Base-by-base conservation (phyloP, 1,284 basidiomycete species). In the Papiliotrema nemorosa region DNA sequence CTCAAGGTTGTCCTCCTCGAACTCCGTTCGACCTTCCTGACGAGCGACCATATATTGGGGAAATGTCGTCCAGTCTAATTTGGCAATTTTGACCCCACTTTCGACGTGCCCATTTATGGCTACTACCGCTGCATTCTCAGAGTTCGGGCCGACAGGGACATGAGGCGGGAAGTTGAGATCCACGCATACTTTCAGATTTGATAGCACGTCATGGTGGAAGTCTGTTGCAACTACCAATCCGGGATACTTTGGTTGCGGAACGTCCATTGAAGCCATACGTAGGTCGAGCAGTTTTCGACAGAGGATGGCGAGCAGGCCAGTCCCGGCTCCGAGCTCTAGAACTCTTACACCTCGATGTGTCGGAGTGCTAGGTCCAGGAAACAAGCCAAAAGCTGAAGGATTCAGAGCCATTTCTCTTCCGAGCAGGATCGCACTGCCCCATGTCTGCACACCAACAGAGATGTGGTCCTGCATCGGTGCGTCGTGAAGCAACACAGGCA, bases 301-400 rank as follows among this genome's bases (percentile, higher is more conserved):
- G n/a, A 90, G 70, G 51, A 85, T 84, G n/a, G 66, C 66, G 13
- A 90, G 83, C 7, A 93, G 77, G 0, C 90, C 90, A 0, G 91
- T 94, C 0, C 90, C 90, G 0, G 90, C 86, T 4, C 90, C 90
- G 0, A 94, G 79, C 70, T 93, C 90, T 13, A 94, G 78, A 16
- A 88, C 76, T 3, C 87, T 78, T 21, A 67, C 60, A 1, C 62
- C 66, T 5, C 49, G 48, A 9, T 49, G 34, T 16, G 83, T 66
- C 3, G 63, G 49, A 10, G 38, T 29, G n/a, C 22, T n/a, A 9
- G 44, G 26, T n/a, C 40, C 48, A 3, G 53, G 48, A 52, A 64
- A 65, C 13, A 72, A 51, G 7, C 65, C 70, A 47, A 69, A 72
- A 18, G 59, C 53, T 1, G 52, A 63, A 0, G 88, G 87, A 24